Percentiles rank a stretch among this genome's conserved stretches.
Evolutionary conservation across 768 basidiomycete species (phyloP).

Genomic region (Termitomyces sp.): DNA sequence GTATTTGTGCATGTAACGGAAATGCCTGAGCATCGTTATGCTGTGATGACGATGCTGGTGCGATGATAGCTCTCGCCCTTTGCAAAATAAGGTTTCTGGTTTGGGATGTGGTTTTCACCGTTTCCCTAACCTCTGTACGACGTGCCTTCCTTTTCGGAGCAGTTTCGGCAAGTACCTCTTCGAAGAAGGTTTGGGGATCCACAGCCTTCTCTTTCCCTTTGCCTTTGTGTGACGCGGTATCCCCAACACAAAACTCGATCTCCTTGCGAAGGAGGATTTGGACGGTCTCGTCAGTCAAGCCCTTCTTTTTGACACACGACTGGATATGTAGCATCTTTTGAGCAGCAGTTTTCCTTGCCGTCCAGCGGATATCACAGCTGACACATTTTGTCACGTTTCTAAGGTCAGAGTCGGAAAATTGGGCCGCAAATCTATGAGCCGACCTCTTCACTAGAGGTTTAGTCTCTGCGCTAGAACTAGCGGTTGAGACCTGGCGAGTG

Average conservation of each 20-base stretch:
- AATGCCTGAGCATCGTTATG: constrained; percentile 7
- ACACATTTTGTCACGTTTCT: constrained; percentile 53
- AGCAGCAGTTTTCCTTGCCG: constrained; percentile 53
- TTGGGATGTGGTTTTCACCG: constrained; percentile 41
- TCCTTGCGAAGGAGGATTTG: constrained; percentile 48
- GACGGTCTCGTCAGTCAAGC: constrained; percentile 52
- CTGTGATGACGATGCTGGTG: constrained; percentile 9
- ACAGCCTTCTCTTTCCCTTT: constrained; percentile 20
- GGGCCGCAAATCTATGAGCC: constrained; percentile 21
- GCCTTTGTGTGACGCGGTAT: constrained; percentile 11
- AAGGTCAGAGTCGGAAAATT: constrained; percentile 46
- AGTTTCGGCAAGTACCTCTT: constrained; percentile 45
- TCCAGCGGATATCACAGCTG: constrained; percentile 66
- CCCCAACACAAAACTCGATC: constrained; percentile 21
- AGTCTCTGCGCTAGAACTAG: constrained; percentile 7
- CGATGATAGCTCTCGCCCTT: constrained; percentile 31
- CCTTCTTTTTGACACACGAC: constrained; percentile 62
- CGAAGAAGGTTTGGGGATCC: constrained; percentile 42
- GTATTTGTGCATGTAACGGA: constrained; percentile 12
- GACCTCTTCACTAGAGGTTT: constrained; percentile 13
- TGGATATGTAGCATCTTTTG: constrained; percentile 69
- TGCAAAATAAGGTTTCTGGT: constrained; percentile 42
- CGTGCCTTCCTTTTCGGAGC: constrained; percentile 43
- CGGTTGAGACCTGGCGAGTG: constrained; percentile 10
- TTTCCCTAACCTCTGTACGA: constrained; percentile 32